Evolutionary conservation across 2,329 filamentous ascomycete species (phyloP).

Genomic region (Trichoderma atrobrunneum): DNA sequence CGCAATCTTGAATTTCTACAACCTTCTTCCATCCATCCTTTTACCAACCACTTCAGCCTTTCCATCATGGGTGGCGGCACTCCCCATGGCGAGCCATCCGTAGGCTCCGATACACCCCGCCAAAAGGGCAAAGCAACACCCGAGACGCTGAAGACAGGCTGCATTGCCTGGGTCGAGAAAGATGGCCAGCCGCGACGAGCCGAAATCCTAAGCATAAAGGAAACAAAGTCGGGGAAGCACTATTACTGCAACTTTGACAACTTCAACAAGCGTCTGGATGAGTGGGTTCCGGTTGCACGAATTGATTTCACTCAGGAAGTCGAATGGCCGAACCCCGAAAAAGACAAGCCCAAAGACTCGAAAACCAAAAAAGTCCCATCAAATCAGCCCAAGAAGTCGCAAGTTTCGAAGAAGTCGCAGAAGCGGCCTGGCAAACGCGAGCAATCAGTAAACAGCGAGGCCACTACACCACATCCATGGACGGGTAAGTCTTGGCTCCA

Average conservation of each 20-base stretch:
- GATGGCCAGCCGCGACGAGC: slow-evolving; percentile 87
- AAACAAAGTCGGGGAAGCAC: slow-evolving; percentile 80
- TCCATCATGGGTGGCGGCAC: slow-evolving; percentile 54
- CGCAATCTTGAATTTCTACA: not conserved
- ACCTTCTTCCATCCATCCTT: slow-evolving; percentile 10
- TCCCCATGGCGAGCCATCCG: slow-evolving; percentile 50
- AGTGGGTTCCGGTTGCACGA: slow-evolving; percentile 82
- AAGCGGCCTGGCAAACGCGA: slow-evolving; percentile 56
- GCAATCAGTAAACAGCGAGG: slow-evolving; percentile 53
- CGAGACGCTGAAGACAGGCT: slow-evolving; percentile 67
- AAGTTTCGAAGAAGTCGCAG: slow-evolving; percentile 56
- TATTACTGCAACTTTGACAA: slow-evolving; percentile 98
- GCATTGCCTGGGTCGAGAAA: slow-evolving; percentile 60
- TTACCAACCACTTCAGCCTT: slow-evolving; percentile 10
- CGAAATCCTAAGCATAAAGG: slow-evolving; percentile 92
- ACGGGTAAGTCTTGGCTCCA: slow-evolving; percentile 31
- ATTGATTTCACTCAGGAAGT: slow-evolving; percentile 89
- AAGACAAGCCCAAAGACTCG: slow-evolving; percentile 69
- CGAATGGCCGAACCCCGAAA: slow-evolving; percentile 92
- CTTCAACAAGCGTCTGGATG: slow-evolving; percentile 83
- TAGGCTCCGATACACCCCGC: slow-evolving; percentile 56
- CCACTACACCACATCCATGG: slow-evolving; percentile 54
- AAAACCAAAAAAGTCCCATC: slow-evolving; percentile 71
- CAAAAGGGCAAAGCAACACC: slow-evolving; percentile 81
- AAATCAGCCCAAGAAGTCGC: slow-evolving; percentile 54